Evolutionary conservation across 805 yeast genomes (phyloP).

Genomic region (Allodekkera sacchari): DNA sequence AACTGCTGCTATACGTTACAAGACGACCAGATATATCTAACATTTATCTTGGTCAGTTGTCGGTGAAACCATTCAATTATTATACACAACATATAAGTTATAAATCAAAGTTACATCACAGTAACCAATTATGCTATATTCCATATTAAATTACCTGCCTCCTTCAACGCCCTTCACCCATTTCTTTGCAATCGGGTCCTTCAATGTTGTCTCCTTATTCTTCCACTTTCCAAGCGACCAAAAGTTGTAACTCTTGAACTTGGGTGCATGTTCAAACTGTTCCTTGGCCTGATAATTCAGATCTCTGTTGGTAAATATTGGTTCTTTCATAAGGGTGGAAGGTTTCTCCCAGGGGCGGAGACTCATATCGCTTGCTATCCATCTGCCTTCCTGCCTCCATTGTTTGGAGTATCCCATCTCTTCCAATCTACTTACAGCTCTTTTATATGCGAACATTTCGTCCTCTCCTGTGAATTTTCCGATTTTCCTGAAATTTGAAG

Average conservation of each 20-base stretch:
- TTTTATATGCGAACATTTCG: conserved; percentile 62
- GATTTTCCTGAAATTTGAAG: conserved; percentile 34
- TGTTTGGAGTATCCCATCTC: conserved; percentile 25
- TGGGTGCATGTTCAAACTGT: too few species aligned
- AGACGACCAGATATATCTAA: too few species aligned
- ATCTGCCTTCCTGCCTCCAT: conserved; percentile 43
- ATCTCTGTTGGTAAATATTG: too few species aligned
- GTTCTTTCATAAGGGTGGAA: too few species aligned
- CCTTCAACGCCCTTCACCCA: conserved; percentile 41
- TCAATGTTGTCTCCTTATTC: conserved; percentile 34
- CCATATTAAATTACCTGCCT: too few species aligned
- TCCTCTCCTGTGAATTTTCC: conserved; percentile 68
- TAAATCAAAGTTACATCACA: too few species aligned
- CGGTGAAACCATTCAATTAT: too few species aligned
- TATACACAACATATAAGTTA: too few species aligned
- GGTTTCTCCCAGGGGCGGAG: conserved; percentile 65
- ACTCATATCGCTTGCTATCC: conserved; percentile 45
- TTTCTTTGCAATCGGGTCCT: conserved; percentile 44
- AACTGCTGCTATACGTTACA: too few species aligned
- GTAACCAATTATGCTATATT: too few species aligned
- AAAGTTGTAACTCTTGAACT: conserved; percentile 39
- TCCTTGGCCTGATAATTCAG: too few species aligned
- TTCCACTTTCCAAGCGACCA: conserved; percentile 68
- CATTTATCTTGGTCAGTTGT: too few species aligned
- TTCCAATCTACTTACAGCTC: conserved; percentile 60